Evolutionary conservation across 2,329 filamentous ascomycete genomes (phyloP).

Genomic region (Eurotiales sp.): DNA sequence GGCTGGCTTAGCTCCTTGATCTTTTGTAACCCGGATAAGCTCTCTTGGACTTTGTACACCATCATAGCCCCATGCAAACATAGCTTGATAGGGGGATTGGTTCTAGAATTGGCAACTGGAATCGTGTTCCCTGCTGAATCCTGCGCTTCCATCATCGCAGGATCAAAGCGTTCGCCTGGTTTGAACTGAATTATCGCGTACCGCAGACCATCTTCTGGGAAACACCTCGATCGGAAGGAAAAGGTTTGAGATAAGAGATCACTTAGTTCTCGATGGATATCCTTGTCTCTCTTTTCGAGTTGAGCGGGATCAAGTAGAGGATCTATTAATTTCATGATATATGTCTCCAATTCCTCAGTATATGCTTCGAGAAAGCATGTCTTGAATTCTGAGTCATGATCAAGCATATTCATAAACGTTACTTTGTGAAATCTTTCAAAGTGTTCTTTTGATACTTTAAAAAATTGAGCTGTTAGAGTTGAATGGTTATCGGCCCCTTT

Average conservation of each 20-base stretch:
- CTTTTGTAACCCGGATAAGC: neutral
- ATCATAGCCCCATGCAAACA: neutral
- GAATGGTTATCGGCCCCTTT: too few species aligned
- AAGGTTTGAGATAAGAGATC: too few species aligned
- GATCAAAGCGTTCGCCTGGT: neutral
- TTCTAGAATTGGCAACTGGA: neutral
- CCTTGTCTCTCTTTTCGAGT: too few species aligned
- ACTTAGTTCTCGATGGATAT: too few species aligned
- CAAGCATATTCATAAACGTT: neutral
- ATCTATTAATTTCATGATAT: neutral
- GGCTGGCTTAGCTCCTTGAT: neutral
- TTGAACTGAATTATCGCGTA: neutral
- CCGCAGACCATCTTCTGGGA: neutral
- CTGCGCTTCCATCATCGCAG: neutral
- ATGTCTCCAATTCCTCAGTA: neutral
- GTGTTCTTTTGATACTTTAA: neutral
- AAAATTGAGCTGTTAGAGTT: neutral
- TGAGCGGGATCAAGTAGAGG: too few species aligned
- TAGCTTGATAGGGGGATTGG: neutral
- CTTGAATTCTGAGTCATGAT: neutral
- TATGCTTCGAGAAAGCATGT: neutral
- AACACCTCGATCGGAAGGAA: too few species aligned
- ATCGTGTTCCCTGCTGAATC: neutral
- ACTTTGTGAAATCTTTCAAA: neutral
- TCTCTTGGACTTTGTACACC: neutral